Conservation (phyloP, 2,329 filamentous ascomycete genomes). For the Fusarium sp. region DNA sequence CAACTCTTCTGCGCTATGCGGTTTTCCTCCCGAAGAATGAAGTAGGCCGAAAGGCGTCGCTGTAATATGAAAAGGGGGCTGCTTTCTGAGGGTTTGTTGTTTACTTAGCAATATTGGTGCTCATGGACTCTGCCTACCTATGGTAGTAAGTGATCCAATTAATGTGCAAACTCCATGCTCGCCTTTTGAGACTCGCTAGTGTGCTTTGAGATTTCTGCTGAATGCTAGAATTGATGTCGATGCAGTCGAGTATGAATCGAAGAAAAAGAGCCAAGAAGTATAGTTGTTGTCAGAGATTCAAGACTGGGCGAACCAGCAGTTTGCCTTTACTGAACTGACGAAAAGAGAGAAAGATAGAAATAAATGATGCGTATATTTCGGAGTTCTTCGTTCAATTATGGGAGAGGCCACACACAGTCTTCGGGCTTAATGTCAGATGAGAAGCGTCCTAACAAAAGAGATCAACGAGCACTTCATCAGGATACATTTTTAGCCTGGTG, state of each 20-base stretch:
- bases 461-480: neutral
- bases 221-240: neutral
- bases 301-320: neutral
- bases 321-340: neutral
- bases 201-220: neutral
- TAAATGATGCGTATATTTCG: neutral
- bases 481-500: neutral
- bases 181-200: neutral
- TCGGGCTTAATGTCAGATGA: neutral
- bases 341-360: neutral
- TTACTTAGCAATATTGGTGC: neutral
- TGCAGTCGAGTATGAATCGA: neutral
- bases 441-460: neutral
- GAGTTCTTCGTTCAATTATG: neutral
- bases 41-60: neutral
- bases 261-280: neutral
- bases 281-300: neutral
- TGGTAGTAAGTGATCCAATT: neutral
- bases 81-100: neutral
- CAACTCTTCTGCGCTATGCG: neutral
- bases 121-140: neutral
- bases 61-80: neutral
- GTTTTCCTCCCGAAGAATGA: neutral
- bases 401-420: neutral
- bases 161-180: neutral